Base-by-base conservation (phyloP, 306 rosid species). In the Casuarina cunninghamiana region DNA sequence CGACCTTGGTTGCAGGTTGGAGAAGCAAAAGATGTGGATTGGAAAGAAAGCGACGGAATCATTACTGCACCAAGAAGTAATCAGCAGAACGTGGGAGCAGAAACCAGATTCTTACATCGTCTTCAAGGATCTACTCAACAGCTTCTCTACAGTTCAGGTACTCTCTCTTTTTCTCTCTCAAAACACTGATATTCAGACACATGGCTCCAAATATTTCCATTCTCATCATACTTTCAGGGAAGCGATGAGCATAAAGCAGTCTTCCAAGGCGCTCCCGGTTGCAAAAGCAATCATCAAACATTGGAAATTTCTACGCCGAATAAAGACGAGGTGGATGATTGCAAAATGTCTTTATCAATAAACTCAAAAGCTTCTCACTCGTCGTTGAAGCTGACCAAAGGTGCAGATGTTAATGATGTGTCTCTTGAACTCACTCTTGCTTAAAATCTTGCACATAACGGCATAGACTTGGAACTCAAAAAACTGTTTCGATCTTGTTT, bases 351-450 rank as follows among this genome's bases (percentile, higher is more conserved):
- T 60, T 79, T 75, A 57, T 81, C 91, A 69, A 65, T 78, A 77
- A 86, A 76, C 74, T 69, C 88, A 50, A 84, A 73, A 44, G 63
- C 45, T 38, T 72, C 80, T 2, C 80, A n/a, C 75, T 67, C 83
- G 51, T 44, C 32, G 72, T 45, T 78, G 71, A 80, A 77, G 75
- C 80, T 35, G 63, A 71, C 53, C 69, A 35, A 69, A 5, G 69
- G 74, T 77, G 69, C 84, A 57, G 75, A 69, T 54, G 75, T 41
- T 3, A 80, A 85, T 85, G 86, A 85, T 78, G 84, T 88, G 74
- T 88, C 93, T 72, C 90, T 88, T 77, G 87, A 89, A 73, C 94
- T 91, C 58, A 88, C 86, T 63, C 97, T 88, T 48, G 46, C 78
- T 80, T 82, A 54, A 75, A 75, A 68, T 46, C 81, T n/a, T 71